Evolutionary conservation across 176 grass and related monocot genomes (phyloP).

Genomic region (Themeda triandra): DNA sequence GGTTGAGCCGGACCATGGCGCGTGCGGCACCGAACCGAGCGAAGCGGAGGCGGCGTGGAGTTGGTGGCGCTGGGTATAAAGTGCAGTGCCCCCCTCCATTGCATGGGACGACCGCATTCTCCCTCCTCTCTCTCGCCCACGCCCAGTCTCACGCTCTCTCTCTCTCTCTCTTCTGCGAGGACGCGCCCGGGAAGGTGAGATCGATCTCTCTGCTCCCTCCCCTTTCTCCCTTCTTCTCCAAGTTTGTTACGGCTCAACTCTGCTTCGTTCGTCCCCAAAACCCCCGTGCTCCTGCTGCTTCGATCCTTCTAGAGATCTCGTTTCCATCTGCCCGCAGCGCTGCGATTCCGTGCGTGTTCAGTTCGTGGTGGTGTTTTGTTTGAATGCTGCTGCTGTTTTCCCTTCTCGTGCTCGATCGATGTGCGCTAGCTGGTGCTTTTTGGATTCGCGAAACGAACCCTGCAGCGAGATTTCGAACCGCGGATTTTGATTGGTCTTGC

Average conservation of each 20-base stretch:
- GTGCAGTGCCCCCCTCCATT: neutral
- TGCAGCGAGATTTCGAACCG: neutral
- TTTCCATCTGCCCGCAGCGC: neutral
- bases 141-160: neutral
- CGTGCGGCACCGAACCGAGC: neutral
- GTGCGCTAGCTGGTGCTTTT: no score
- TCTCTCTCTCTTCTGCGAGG: neutral
- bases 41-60: neutral
- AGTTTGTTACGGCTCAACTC: neutral
- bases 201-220: neutral
- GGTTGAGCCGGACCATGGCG: neutral
- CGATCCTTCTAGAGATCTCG: neutral
- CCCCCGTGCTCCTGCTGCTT: neutral
- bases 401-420: no score
- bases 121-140: neutral
- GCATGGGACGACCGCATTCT: slow-evolving; percentile 10
- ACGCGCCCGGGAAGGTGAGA: slow-evolving; percentile 22
- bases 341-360: neutral
- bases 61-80: slow-evolving; percentile 17
- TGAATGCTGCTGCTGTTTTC: no score
- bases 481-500: neutral
- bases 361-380: no score
- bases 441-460: neutral
- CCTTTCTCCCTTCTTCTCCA: neutral
- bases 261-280: neutral